Evolutionary conservation across 345 rosid species (phyloP).

Genomic region (Salix arbutifolia): DNA sequence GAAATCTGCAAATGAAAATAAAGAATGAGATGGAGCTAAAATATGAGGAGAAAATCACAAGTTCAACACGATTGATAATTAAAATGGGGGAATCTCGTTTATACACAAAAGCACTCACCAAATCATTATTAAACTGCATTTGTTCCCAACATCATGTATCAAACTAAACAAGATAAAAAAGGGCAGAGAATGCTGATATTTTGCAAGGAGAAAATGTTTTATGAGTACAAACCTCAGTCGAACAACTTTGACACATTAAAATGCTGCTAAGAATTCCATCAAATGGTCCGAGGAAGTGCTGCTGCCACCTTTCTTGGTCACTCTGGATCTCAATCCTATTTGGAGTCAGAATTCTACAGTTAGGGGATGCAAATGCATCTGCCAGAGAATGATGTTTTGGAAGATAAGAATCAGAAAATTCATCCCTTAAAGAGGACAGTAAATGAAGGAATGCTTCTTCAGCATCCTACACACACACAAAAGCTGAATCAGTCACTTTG

Average conservation of each 20-base stretch:
- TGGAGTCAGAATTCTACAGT: conserved; percentile 48
- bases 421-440: conserved; percentile 67
- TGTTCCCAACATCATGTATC: neutral
- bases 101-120: neutral
- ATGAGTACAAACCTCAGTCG: conserved; percentile 54
- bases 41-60: neutral
- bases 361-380: conserved; percentile 37
- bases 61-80: neutral
- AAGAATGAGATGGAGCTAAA: neutral
- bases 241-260: conserved; percentile 68
- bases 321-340: conserved; percentile 25
- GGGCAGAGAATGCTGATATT: neutral
- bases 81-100: neutral
- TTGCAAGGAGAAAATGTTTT: conserved; percentile 3
- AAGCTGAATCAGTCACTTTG: conserved; percentile 11
- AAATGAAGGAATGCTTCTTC: conserved; percentile 89
- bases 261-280: conserved; percentile 70
- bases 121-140: neutral
- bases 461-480: conserved; percentile 58
- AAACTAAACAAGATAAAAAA: neutral
- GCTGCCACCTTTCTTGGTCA: conserved; percentile 72
- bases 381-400: conserved; percentile 43
- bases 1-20: conserved; percentile 59
- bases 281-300: conserved; percentile 84
- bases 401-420: conserved; percentile 52